Percentiles rank a stretch among this genome's conserved stretches.
phyloP scores from a whole-genome alignment of 352 stramenopile species.

The Phytophthora citricola region DNA sequence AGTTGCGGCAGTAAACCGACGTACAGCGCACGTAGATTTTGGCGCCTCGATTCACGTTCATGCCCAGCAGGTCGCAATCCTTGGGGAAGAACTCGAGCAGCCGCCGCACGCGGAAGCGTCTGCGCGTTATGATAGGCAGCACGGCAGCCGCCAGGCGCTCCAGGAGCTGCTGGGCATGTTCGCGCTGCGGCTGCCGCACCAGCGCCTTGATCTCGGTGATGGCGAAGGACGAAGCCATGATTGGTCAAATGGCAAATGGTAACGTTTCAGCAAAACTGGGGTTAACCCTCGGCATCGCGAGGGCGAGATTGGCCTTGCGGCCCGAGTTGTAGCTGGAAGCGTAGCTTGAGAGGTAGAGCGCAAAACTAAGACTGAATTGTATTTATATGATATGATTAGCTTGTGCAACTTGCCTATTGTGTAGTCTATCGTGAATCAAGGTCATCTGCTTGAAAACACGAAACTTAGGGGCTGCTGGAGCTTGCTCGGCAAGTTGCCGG shows the following conservation, averaged over 20 bases:
- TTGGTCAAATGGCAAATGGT: slow-evolving; percentile 8
- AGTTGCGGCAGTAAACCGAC: slow-evolving; percentile 7
- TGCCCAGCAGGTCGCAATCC: slow-evolving; percentile 63
- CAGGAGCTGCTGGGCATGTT: slow-evolving; percentile 49
- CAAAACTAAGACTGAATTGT: no score
- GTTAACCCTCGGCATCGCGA: no score
- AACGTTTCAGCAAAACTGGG: not conserved
- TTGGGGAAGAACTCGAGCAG: slow-evolving; percentile 81
- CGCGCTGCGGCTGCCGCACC: slow-evolving; percentile 42
- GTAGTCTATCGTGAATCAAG: no score
- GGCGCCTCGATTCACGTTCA: slow-evolving; percentile 79
- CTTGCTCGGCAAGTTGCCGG: no score
- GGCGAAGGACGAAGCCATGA: slow-evolving; percentile 35
- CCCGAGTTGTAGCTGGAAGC: no score
- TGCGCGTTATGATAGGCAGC: slow-evolving; percentile 61
- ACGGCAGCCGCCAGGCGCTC: slow-evolving; percentile 59
- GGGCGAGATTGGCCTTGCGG: no score
- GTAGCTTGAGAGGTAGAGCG: no score
- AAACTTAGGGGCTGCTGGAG: no score
- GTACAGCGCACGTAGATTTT: slow-evolving; percentile 78
- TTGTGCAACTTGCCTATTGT: no score
- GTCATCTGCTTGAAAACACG: no score
- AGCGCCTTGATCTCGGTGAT: slow-evolving; percentile 51
- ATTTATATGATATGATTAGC: no score
- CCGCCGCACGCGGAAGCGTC: slow-evolving; percentile 56